A percentile compares a stretch with the other conserved stretches of the same genome.
Conservation (phyloP, 1,139 yeast species). For the Yamadazyma diddensiae region DNA sequence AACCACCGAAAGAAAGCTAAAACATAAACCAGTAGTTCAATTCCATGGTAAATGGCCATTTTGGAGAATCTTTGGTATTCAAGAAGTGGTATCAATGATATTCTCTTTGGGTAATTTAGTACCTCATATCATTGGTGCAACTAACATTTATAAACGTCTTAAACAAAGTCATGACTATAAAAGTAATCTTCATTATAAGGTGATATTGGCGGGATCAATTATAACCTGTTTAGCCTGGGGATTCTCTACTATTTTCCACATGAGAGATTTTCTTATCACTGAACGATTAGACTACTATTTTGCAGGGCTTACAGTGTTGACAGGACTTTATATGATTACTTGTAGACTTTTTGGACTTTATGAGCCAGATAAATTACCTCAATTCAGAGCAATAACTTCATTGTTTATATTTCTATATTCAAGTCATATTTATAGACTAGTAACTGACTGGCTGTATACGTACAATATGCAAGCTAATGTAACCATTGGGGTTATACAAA, state of each 20-base stretch:
- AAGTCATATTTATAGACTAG: conserved; percentile 64
- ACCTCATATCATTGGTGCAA: conserved; percentile 67
- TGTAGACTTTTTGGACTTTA: conserved; percentile 42
- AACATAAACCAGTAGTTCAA: conserved; percentile 57
- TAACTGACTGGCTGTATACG: conserved; percentile 82
- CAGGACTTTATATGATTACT: conserved; percentile 70
- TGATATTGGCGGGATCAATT: conserved; percentile 37
- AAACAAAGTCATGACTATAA: conserved; percentile 9
- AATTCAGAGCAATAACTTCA: conserved; percentile 26
- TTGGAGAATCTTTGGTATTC: conserved; percentile 66
- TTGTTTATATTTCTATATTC: conserved; percentile 50
- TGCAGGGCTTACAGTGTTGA: conserved; percentile 84
- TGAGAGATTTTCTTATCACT: conserved; percentile 75
- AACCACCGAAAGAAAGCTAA: conserved; percentile 49
- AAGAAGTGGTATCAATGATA: conserved; percentile 78
- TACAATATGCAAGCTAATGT: conserved; percentile 94
- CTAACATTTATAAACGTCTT: conserved; percentile 26
- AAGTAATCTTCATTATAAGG: conserved; percentile 30
- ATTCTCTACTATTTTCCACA: conserved; percentile 80
- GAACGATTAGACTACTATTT: conserved; percentile 88
- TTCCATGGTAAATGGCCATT: conserved; percentile 99
- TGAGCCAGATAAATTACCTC: conserved; percentile 17
- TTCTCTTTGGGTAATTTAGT: conserved; percentile 78
- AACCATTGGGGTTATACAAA: conserved; percentile 71
- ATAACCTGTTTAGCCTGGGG: conserved; percentile 87